Base-by-base conservation (phyloP, 495 filamentous ascomycete genomes). In the Jackrogersella minutella region DNA sequence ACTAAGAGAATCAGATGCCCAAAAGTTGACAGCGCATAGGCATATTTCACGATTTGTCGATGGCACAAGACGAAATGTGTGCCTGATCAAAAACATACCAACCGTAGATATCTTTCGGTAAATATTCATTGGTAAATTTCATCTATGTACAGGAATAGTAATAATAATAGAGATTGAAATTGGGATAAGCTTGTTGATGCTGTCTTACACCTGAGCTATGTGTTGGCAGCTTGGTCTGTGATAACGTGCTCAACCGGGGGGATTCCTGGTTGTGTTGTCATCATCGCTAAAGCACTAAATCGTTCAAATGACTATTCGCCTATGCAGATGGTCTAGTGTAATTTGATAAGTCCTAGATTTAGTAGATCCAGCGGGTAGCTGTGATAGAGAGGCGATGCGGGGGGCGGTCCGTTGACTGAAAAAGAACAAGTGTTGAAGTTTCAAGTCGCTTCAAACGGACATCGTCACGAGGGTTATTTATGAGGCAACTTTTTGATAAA, bases 201-300 rank as follows among this genome's bases (percentile, higher is more conserved):
- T 58, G 57, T 69, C 66, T 69, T 61, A 47, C 66, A 64, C 39
- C 36, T 69, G 66, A 64, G 66, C 43, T 64, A 69, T 69, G 61
- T 17, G 66, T 26, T 69, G 66, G 60, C 60, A 65, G 34, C 31
- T 51, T 51, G 54, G 14, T 51, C 21, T 59, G 14, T 5, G 58
- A 58, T 69, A 69, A 64, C 66, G 66, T 69, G 66, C 66, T 52
- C 41, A 43, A 31, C n/a, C n/a, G n/a, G n/a, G n/a, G n/a, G n/a
- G n/a, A n/a, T n/a, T 51, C n/a, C 33, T 34, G 43, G 50, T 58
- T 62, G 66, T 54, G 66, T 65, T 69, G 66, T 62, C 66, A 69
- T 61, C 46, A 60, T 69, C 33, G 61, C 21, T 26, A 46, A 46
- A 49, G 22, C 44, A 14, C 57, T 58, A 65, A 64, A 69, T 64